Conservation (phyloP, 2,329 filamentous ascomycete species). For the Neopestalotiopsis clavispora region DNA sequence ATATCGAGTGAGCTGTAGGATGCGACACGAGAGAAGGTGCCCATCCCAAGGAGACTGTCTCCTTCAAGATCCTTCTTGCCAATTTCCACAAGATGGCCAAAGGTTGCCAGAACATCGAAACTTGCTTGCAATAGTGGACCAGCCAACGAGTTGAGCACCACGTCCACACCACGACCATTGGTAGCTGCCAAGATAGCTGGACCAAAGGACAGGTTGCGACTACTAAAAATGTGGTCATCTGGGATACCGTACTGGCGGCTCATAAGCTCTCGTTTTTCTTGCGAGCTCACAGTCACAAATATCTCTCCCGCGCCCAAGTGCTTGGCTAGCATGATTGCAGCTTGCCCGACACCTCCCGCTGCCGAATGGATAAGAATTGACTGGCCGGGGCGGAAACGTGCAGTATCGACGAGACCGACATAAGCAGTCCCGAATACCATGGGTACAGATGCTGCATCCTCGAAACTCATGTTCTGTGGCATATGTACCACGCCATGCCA, state of each 20-base stretch:
- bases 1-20: too few species aligned
- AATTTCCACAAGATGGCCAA: slow-evolving; percentile 11
- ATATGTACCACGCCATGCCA: background rate
- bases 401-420: slow-evolving; percentile 32
- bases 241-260: background rate
- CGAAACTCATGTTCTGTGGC: background rate
- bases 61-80: slow-evolving; percentile 18
- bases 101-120: background rate
- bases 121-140: background rate
- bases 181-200: background rate
- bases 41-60: too few species aligned
- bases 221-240: background rate
- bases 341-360: slow-evolving; percentile 27
- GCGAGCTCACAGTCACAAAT: background rate
- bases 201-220: background rate
- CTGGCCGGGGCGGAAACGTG: slow-evolving; percentile 28
- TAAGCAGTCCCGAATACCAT: slow-evolving; percentile 33
- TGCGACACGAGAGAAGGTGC: too few species aligned
- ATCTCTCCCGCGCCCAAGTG: slow-evolving; percentile 28
- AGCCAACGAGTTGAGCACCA: slow-evolving; percentile 28
- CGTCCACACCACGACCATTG: background rate
- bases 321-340: slow-evolving; percentile 26
- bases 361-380: slow-evolving; percentile 30
- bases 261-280: background rate
- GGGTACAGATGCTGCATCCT: slow-evolving; percentile 31